These are phyloP conservation scores for Lactarius akahatsu DNA, from an alignment of 768 basidiomycete genomes.

Conservation along the genomic window DNA sequence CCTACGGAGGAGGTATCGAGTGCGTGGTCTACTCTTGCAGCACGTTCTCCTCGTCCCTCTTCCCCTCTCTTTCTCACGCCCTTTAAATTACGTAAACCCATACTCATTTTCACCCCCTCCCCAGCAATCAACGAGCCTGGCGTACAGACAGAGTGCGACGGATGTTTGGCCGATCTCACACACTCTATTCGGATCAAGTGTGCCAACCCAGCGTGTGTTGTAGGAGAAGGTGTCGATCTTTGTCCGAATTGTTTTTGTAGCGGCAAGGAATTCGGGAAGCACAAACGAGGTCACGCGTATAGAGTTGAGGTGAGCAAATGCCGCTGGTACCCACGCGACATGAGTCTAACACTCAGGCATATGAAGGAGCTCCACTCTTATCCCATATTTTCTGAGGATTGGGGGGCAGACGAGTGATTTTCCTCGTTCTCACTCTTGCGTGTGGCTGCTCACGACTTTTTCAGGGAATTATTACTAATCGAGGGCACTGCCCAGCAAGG, in stretches of 20 bases:
- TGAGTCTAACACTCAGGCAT: slow-evolving; percentile 19
- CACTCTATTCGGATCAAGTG: slow-evolving; percentile 98
- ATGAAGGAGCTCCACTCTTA: slow-evolving; percentile 90
- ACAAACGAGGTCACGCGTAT: slow-evolving; percentile 86
- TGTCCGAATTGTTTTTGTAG: slow-evolving; percentile 91
- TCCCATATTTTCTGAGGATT: slow-evolving; percentile 92
- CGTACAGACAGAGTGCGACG: slow-evolving; percentile 79
- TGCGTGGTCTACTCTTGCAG: slow-evolving; percentile 36
- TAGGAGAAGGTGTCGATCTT: slow-evolving; percentile 82
- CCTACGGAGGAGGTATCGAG: slow-evolving; percentile 66
- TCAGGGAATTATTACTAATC: slow-evolving; percentile 82
- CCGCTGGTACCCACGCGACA: background rate
- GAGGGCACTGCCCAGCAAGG: slow-evolving; percentile 88
- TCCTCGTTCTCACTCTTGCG: background rate
- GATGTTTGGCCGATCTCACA: slow-evolving; percentile 84
- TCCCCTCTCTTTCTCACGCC: slow-evolving; percentile 34
- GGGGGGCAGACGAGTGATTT: slow-evolving; percentile 96
- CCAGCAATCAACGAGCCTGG: slow-evolving; percentile 79
- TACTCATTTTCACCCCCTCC: slow-evolving; percentile 4
- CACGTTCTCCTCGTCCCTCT: slow-evolving; percentile 26
- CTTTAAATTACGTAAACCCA: slow-evolving; percentile 33
- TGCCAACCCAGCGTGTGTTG: slow-evolving; percentile 74
- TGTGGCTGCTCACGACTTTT: slow-evolving; percentile 13
- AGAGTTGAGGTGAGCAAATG: slow-evolving; percentile 72
- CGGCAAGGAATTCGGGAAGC: slow-evolving; percentile 84